Conservation (phyloP, 2,329 filamentous ascomycete species). For the Fusarium camptoceras region DNA sequence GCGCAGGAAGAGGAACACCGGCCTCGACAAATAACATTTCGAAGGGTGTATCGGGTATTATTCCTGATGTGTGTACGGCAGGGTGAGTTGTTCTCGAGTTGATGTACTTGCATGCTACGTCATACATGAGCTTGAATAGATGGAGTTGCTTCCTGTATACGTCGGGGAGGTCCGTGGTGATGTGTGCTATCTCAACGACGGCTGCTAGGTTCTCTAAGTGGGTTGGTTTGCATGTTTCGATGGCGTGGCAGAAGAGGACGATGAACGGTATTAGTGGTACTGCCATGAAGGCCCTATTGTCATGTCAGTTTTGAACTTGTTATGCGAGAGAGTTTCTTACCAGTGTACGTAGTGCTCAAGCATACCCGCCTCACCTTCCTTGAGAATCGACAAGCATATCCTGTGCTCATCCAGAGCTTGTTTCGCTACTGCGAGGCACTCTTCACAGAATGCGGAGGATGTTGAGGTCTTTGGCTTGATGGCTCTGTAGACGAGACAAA, state of each 20-base stretch:
- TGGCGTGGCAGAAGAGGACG: constrained; percentile 14
- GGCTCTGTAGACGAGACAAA: constrained; percentile 1
- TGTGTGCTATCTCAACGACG: constrained; percentile 1
- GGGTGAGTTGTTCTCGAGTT: background rate
- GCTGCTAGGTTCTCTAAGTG: constrained; percentile 1
- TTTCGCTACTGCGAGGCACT: background rate
- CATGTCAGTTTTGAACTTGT: background rate
- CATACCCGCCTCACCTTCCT: background rate
- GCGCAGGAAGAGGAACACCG: background rate
- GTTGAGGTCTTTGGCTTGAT: background rate
- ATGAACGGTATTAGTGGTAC: constrained; percentile 8
- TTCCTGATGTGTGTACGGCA: background rate
- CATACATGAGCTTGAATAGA: constrained; percentile 15
- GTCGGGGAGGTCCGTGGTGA: background rate
- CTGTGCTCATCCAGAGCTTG: background rate
- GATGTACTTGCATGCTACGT: constrained; percentile 6
- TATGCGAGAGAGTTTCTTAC: background rate
- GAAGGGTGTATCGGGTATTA: constrained; percentile 15
- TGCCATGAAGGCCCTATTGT: background rate
- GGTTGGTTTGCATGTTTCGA: constrained; percentile 6
- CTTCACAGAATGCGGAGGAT: constrained; percentile 2
- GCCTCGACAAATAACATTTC: constrained; percentile 19
- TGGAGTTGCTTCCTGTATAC: constrained; percentile 14
- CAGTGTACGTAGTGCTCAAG: constrained; percentile 12
- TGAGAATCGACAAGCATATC: background rate